phyloP scores from a whole-genome alignment of 495 filamentous ascomycete genomes.

The Penicillium roqueforti region DNA sequence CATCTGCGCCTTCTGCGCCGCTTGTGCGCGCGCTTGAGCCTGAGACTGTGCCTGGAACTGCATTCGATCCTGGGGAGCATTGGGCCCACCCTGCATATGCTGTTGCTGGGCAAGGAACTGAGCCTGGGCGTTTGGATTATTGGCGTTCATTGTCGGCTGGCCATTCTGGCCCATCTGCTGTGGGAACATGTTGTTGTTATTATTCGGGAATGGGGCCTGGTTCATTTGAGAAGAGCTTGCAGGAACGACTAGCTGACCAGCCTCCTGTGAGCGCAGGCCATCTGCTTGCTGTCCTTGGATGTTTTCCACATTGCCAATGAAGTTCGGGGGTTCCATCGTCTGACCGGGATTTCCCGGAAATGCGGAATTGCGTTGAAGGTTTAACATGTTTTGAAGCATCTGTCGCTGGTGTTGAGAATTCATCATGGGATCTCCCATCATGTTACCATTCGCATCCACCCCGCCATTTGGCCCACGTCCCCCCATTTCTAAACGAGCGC shows the following conservation, averaged over 20 bases:
- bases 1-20: constrained; percentile 48
- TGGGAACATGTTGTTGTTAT: constrained; percentile 36
- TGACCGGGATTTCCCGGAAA: constrained; percentile 37
- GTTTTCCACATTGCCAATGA: constrained; percentile 51
- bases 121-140: constrained; percentile 40
- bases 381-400: constrained; percentile 43
- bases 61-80: constrained; percentile 38
- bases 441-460: constrained; percentile 30
- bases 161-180: constrained; percentile 35
- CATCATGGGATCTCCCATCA: constrained; percentile 40
- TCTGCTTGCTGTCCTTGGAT: constrained; percentile 60
- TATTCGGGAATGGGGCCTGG: constrained; percentile 30
- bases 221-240: constrained; percentile 54
- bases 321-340: constrained; percentile 42
- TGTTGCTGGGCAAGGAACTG: constrained; percentile 32
- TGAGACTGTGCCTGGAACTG: constrained; percentile 36
- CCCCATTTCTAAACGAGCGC: constrained; percentile 32
- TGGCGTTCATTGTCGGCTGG: constrained; percentile 37
- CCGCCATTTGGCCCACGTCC: constrained; percentile 27
- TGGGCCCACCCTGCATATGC: constrained; percentile 35
- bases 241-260: constrained; percentile 62
- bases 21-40: constrained; percentile 32
- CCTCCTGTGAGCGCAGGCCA: constrained; percentile 58
- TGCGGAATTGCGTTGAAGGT: constrained; percentile 38
- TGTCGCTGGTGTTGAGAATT: constrained; percentile 38